These are phyloP conservation scores for Choanephora cucurbitarum DNA, from an alignment of 371 early-diverging fungal species.

Conservation along the genomic window DNA sequence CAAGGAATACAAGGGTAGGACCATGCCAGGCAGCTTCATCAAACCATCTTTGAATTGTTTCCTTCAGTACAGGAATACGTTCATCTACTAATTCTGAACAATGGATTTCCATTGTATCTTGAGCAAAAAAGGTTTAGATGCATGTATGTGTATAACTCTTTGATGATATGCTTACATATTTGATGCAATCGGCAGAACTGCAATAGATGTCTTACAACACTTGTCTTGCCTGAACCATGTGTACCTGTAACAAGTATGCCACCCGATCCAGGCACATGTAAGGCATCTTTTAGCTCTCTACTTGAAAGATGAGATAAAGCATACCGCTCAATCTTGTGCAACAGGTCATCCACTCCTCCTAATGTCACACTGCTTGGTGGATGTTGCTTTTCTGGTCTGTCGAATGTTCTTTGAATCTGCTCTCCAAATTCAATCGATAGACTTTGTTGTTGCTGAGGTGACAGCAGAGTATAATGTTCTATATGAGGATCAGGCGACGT, in stretches of 20 bases:
- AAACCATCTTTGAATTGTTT: constrained; percentile 65
- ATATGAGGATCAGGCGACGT: constrained; percentile 12
- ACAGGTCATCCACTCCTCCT: constrained; percentile 54
- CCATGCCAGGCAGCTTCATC: constrained; percentile 75
- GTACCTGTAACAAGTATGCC: constrained; percentile 82
- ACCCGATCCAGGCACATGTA: constrained; percentile 63
- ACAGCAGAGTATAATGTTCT: constrained; percentile 41
- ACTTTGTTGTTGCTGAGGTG: constrained; percentile 26
- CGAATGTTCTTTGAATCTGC: constrained; percentile 26
- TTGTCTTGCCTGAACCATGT: constrained; percentile 88
- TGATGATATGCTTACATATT: no score
- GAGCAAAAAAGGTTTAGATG: not conserved
- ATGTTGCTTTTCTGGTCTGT: constrained; percentile 13
- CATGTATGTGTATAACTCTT: no score
- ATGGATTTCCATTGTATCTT: constrained; percentile 58
- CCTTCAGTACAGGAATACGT: constrained; percentile 63
- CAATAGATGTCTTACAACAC: constrained; percentile 59
- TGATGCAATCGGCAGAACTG: constrained; percentile 38
- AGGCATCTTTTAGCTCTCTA: constrained; percentile 44
- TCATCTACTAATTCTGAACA: constrained; percentile 71
- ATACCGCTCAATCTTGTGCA: constrained; percentile 52
- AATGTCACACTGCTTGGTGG: constrained; percentile 13
- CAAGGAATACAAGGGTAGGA: constrained; percentile 90
- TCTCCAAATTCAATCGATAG: constrained; percentile 54
- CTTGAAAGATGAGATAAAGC: constrained; percentile 55